Conservation (phyloP, 306 rosid genomes). For the Aeschynomene evenia region DNA sequence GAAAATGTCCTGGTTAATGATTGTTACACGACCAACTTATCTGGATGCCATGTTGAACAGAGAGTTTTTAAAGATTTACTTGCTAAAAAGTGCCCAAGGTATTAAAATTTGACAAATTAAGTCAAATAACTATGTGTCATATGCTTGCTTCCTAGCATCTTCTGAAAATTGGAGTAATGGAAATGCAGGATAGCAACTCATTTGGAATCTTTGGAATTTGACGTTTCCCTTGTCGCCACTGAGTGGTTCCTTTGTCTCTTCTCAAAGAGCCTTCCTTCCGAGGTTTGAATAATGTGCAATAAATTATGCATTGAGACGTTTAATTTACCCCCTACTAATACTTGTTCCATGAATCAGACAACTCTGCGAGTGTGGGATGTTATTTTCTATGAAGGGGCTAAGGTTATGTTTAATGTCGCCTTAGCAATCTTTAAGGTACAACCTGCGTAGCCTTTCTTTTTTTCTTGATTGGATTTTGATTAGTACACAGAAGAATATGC, state of each 20-base stretch:
- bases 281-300: constrained; percentile 49
- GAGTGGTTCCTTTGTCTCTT: constrained; percentile 99
- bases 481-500: background rate
- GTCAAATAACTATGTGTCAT: background rate
- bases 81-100: constrained; percentile 86
- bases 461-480: background rate
- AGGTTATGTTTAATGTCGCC: constrained; percentile 88
- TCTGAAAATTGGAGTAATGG: constrained; percentile 33
- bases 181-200: constrained; percentile 81
- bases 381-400: constrained; percentile 94
- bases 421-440: constrained; percentile 92
- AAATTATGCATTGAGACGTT: constrained; percentile 14
- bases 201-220: constrained; percentile 87
- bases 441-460: background rate
- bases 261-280: constrained; percentile 92
- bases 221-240: constrained; percentile 95
- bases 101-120: constrained; percentile 17
- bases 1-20: constrained; percentile 91
- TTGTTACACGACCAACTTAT: constrained; percentile 90
- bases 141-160: constrained; percentile 24
- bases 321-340: constrained; percentile 27
- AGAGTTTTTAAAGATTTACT: constrained; percentile 94
- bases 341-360: constrained; percentile 55
- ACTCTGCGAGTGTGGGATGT: constrained; percentile 96
- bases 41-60: constrained; percentile 99